These are phyloP conservation scores for Colletotrichum tamarilloi DNA, from an alignment of 2,329 filamentous ascomycete genomes.

Conservation along the genomic window DNA sequence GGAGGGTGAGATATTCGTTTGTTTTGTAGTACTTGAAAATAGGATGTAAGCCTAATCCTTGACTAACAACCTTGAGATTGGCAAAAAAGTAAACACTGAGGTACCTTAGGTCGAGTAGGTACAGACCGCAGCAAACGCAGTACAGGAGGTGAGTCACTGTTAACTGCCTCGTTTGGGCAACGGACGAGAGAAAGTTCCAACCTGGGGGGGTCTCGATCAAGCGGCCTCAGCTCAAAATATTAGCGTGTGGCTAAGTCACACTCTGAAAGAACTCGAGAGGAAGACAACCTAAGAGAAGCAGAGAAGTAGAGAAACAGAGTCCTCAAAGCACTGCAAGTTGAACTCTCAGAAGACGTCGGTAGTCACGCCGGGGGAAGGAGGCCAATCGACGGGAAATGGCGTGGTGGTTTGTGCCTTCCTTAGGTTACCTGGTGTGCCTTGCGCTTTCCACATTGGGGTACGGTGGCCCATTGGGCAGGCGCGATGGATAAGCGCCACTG, in stretches of 20 bases:
- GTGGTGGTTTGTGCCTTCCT: slow-evolving; percentile 1
- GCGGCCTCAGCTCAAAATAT: slow-evolving; percentile 15
- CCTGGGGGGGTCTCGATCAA: background rate
- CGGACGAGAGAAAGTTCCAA: background rate
- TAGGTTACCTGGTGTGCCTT: slow-evolving; percentile 3
- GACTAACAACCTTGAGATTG: background rate
- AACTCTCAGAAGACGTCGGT: background rate
- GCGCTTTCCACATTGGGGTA: slow-evolving; percentile 1
- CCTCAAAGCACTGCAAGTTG: background rate
- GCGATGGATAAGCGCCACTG: background rate
- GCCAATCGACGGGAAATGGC: background rate
- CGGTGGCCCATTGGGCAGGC: background rate
- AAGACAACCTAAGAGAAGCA: too few species aligned
- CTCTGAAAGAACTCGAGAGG: background rate
- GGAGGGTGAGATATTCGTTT: background rate
- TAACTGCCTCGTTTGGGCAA: background rate
- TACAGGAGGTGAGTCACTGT: slow-evolving; percentile 27
- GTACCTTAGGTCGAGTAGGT: background rate
- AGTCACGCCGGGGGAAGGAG: slow-evolving; percentile 16
- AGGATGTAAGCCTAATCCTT: background rate
- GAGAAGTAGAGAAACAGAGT: background rate
- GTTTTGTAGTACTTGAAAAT: slow-evolving; percentile 11
- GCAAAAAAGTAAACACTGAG: background rate
- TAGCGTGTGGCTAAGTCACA: background rate
- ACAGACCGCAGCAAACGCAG: slow-evolving; percentile 1